Evolutionary conservation across 768 basidiomycete genomes (phyloP).

Genomic region (Rhodotorula graminis): DNA sequence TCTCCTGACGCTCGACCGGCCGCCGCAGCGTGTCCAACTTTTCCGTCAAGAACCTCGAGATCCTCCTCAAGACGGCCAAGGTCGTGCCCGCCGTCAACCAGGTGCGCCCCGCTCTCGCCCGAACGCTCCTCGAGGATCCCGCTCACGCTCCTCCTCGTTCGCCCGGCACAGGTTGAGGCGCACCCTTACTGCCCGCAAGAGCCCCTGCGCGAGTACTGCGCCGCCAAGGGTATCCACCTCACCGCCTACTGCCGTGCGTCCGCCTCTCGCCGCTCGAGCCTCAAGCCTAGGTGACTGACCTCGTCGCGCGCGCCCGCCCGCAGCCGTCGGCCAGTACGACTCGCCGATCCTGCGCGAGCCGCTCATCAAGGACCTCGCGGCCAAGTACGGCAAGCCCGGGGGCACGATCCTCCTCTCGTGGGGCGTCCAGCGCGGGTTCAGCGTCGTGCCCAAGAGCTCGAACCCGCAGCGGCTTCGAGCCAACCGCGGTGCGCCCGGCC

Average conservation of each 20-base stretch:
- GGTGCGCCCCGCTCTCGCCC: conserved; percentile 46
- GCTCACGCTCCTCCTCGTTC: not conserved
- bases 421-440: conserved; percentile 63
- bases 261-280: not conserved
- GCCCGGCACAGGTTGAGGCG: conserved; percentile 51
- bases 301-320: not conserved
- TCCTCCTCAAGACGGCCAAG: conserved; percentile 63
- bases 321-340: conserved; percentile 52
- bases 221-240: conserved; percentile 58
- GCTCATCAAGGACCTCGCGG: conserved; percentile 59
- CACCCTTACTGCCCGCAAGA: conserved; percentile 66
- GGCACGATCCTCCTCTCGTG: conserved; percentile 66
- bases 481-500: conserved; percentile 49
- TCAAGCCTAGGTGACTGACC: not conserved
- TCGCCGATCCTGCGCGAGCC: conserved; percentile 55
- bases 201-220: conserved; percentile 57
- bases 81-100: conserved; percentile 67
- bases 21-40: conserved; percentile 66
- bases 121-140: no score
- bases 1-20: not conserved
- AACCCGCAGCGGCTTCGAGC: conserved; percentile 60
- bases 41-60: conserved; percentile 62
- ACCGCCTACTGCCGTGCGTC: conserved; percentile 56
- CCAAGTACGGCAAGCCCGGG: conserved; percentile 57
- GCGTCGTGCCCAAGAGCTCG: conserved; percentile 73